Evolutionary conservation across 805 yeast genomes (phyloP).

Genomic region (Jamesozyma lodderae): DNA sequence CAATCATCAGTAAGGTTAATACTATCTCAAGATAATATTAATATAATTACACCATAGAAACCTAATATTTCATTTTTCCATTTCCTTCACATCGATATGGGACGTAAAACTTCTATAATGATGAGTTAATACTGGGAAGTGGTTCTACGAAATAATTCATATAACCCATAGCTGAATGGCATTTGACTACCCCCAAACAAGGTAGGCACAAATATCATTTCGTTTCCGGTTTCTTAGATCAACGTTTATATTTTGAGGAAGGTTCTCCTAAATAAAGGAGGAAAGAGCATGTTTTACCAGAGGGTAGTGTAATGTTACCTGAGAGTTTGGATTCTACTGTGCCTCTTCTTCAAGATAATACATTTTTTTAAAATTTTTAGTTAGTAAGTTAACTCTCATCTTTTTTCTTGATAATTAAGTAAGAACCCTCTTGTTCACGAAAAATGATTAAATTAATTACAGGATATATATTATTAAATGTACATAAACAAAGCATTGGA

Average conservation of each 20-base stretch:
- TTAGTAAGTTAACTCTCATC: not conserved
- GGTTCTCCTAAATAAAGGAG: constrained; percentile 12
- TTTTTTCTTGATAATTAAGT: not conserved
- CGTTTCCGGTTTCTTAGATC: constrained; percentile 37
- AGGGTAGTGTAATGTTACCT: constrained; percentile 25
- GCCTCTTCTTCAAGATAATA: constrained; percentile 30
- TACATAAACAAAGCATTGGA: not conserved
- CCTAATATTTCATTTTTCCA: constrained; percentile 27
- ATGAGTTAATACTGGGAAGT: constrained; percentile 31
- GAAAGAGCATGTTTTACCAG: constrained; percentile 26
- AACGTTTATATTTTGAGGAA: constrained; percentile 24
- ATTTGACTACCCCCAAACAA: constrained; percentile 33
- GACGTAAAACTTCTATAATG: constrained; percentile 5
- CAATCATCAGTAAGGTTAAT: constrained; percentile 37
- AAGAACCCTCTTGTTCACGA: no score
- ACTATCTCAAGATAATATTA: constrained; percentile 36
- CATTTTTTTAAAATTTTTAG: constrained; percentile 9
- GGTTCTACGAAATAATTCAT: constrained; percentile 20
- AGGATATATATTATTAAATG: constrained; percentile 4
- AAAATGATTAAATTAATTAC: no score
- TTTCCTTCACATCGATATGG: constrained; percentile 11
- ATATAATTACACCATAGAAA: constrained; percentile 30
- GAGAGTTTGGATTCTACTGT: constrained; percentile 30
- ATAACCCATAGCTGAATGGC: constrained; percentile 34
- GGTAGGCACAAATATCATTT: constrained; percentile 30